These are phyloP conservation scores for Platanus orientalis DNA, from an alignment of 164 flowering plant genomes.

Conservation along the genomic window DNA sequence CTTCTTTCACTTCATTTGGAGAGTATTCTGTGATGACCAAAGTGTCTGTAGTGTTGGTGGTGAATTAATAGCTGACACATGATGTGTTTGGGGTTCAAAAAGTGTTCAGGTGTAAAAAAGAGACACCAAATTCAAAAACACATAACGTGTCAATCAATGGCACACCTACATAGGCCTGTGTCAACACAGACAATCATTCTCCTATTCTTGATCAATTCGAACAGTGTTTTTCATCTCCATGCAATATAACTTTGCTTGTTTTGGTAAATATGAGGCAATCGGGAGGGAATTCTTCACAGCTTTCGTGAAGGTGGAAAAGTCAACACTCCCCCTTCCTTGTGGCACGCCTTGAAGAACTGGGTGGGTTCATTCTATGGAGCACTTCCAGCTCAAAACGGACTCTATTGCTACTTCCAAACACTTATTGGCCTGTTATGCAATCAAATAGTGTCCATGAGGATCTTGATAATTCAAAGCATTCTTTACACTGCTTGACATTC, in stretches of 20 bases:
- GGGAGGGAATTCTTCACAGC: slow-evolving; percentile 83
- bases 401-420: slow-evolving; percentile 59
- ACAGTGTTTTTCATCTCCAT: background rate
- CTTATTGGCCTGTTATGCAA: slow-evolving; percentile 70
- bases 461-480: background rate
- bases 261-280: slow-evolving; percentile 78
- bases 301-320: slow-evolving; percentile 93
- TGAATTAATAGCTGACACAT: no score
- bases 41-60: background rate
- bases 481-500: background rate
- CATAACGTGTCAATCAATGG: no score
- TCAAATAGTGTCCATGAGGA: slow-evolving; percentile 98
- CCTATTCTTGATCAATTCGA: background rate
- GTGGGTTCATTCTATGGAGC: slow-evolving; percentile 91
- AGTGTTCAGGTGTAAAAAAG: no score
- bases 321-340: slow-evolving; percentile 87
- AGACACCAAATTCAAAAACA: no score
- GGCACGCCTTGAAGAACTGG: slow-evolving; percentile 67
- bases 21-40: background rate
- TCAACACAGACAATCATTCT: no score
- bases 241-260: slow-evolving; percentile 87
- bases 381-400: slow-evolving; percentile 87
- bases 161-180: no score
- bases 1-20: background rate
- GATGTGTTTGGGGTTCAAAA: no score